Conservation (phyloP, 345 rosid species). For the Eutrema japonicum region DNA sequence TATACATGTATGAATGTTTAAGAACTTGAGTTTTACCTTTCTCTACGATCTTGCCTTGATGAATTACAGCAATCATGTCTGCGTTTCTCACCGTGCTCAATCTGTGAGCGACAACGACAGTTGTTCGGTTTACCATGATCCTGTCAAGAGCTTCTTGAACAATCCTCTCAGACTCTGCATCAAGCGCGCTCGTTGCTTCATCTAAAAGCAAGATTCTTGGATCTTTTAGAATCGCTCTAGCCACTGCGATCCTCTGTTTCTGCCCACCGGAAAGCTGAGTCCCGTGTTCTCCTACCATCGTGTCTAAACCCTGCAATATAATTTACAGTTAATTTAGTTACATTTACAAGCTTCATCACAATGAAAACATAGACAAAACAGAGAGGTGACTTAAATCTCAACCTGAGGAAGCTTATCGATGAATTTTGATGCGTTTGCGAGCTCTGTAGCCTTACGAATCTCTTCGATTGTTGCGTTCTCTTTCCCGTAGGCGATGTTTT, state of each 20-base stretch:
- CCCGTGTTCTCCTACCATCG: conserved; percentile 84
- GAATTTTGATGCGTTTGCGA: conserved; percentile 68
- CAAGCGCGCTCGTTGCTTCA: conserved; percentile 80
- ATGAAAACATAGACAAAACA: conserved; percentile 20
- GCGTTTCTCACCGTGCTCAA: conserved; percentile 64
- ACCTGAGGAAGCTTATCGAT: conserved; percentile 71
- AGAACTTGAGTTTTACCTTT: conserved; percentile 48
- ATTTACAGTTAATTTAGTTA: conserved; percentile 32
- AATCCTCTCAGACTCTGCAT: conserved; percentile 65
- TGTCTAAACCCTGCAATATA: conserved; percentile 58
- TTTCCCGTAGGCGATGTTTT: conserved; percentile 68
- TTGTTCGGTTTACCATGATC: conserved; percentile 66
- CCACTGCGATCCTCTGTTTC: conserved; percentile 76
- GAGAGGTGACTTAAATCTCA: neutral
- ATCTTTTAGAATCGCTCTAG: conserved; percentile 71
- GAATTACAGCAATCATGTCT: conserved; percentile 61
- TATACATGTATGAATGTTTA: neutral
- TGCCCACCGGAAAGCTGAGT: conserved; percentile 82
- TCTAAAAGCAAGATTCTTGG: conserved; percentile 72
- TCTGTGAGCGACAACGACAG: conserved; percentile 66
- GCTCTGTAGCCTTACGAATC: conserved; percentile 59
- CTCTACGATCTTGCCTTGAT: conserved; percentile 62
- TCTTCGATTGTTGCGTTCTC: conserved; percentile 57
- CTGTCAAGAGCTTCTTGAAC: conserved; percentile 71
- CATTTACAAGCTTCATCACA: neutral